Evolutionary conservation across 202 grass and related monocot genomes (phyloP), one percentile per base, ranked within the genome.

Genomic region (Carex arenaria): DNA sequence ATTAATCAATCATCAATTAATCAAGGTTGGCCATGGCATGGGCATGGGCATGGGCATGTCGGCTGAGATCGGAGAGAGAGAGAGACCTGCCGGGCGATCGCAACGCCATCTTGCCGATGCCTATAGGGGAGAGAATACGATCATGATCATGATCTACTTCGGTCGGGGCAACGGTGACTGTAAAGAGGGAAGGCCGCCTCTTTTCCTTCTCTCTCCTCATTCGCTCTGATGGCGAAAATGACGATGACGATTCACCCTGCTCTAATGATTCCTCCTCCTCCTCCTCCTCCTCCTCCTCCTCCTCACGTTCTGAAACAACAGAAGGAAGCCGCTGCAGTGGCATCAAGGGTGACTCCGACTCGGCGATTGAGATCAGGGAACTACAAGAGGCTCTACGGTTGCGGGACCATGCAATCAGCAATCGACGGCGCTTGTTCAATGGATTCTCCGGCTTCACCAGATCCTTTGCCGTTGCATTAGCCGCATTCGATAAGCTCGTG

Each of bases 371-470:
- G 42, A 68, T 66, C n/a, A 94, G 89, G 38, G 91, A 85, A 61
- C 84, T 85, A 83, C 89, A 97, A 47, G 94, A 94, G 20, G 91
- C 90, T 26, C 85, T 72, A 10, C 91, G 84, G 49, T 15, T 64
- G 56, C 85, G 76, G 3, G 86, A 88, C 83, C 86, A 91, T 0
- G 89, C 89, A 3, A 86, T 87, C 19, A 89, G 85, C 30, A 94
- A 63, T 30, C 91, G 91, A 8, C 92, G 88, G 22, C 92, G 86
- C 81, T 97, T 97, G 86, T 97, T 97, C 85, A 97, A 94, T 1
- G 92, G 94, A 83, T 94, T 97, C 85, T 97, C 94, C 28, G 90
- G 94, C 88, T 97, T 97, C 17, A 90, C 80, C 52, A 97, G 89
- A 80, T 94, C 94, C 81, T 87, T 90, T 43, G 87, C 86, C 0